Conservation (phyloP, 2,329 filamentous ascomycete species). For the Aspergillus sp. region DNA sequence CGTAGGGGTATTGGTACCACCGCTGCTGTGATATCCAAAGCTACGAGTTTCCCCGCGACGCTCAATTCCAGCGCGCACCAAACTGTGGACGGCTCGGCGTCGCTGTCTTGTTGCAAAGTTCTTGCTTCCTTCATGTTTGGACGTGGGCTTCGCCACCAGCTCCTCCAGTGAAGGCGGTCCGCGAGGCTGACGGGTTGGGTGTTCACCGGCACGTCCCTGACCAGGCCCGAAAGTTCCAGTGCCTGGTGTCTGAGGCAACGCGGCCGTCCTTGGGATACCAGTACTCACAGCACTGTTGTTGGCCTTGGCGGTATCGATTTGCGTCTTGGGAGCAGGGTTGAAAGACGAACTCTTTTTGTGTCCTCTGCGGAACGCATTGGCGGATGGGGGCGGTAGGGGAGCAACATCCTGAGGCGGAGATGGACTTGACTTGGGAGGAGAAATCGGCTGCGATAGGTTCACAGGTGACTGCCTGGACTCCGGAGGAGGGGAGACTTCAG, state of each 20-base stretch:
- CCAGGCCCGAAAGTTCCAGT: slow-evolving; percentile 87
- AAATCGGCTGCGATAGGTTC: slow-evolving; percentile 58
- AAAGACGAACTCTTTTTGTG: slow-evolving; percentile 86
- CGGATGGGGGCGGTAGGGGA: slow-evolving; percentile 77
- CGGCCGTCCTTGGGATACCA: slow-evolving; percentile 47
- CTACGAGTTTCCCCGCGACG: slow-evolving; percentile 67
- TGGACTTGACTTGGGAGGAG: slow-evolving; percentile 53
- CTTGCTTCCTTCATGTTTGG: slow-evolving; percentile 89
- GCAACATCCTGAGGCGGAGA: slow-evolving; percentile 61
- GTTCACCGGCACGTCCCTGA: slow-evolving; percentile 85
- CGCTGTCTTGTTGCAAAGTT: slow-evolving; percentile 93
- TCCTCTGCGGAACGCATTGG: slow-evolving; percentile 83
- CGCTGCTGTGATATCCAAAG: slow-evolving; percentile 53
- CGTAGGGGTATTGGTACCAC: slow-evolving; percentile 77
- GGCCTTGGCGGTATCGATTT: slow-evolving; percentile 41
- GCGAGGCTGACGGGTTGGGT: slow-evolving; percentile 85
- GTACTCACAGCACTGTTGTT: slow-evolving; percentile 34
- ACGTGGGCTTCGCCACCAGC: slow-evolving; percentile 77
- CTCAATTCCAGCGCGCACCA: slow-evolving; percentile 81
- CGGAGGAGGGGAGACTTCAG: slow-evolving; percentile 74
- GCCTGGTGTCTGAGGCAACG: slow-evolving; percentile 70
- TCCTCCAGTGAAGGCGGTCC: slow-evolving; percentile 89
- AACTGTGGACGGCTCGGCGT: slow-evolving; percentile 80
- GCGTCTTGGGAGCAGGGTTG: slow-evolving; percentile 42
- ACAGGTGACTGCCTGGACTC: slow-evolving; percentile 48